These are phyloP conservation scores for Ricinus communis DNA, from an alignment of 345 rosid species.

Conservation along the genomic window DNA sequence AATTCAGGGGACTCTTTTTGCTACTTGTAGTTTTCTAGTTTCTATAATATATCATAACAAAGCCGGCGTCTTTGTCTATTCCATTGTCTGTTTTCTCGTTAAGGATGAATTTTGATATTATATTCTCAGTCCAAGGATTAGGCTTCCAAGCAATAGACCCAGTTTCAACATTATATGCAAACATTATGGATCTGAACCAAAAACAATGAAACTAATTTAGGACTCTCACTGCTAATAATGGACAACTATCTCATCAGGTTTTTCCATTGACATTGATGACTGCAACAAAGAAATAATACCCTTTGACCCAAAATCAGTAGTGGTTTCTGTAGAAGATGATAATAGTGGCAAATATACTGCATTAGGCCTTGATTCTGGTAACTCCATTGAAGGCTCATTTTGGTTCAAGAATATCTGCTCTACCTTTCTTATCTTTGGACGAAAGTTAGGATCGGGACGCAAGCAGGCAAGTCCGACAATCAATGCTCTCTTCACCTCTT, in stretches of 20 bases:
- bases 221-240: no score
- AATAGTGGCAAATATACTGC: constrained; percentile 18
- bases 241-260: no score
- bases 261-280: not conserved
- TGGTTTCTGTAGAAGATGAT: constrained; percentile 18
- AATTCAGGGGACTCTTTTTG: no score
- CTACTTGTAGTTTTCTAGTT: no score
- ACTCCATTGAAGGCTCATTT: constrained; percentile 34
- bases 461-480: constrained; percentile 37
- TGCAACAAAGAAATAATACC: not conserved
- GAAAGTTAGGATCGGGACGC: constrained; percentile 27
- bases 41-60: no score
- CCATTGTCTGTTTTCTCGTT: no score
- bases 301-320: constrained; percentile 10
- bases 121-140: constrained; percentile 95
- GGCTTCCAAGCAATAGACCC: constrained; percentile 91
- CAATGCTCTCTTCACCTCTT: no score
- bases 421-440: constrained; percentile 39
- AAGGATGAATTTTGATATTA: no score
- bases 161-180: no score
- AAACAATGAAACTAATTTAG: no score
- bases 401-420: constrained; percentile 40
- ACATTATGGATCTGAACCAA: no score
- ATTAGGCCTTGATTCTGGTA: constrained; percentile 31
- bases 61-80: no score